A percentile compares a stretch with the other conserved stretches of the same genome.
phyloP scores from a whole-genome alignment of 2,329 filamentous ascomycete genomes.

The Aspergillus clavatus region DNA sequence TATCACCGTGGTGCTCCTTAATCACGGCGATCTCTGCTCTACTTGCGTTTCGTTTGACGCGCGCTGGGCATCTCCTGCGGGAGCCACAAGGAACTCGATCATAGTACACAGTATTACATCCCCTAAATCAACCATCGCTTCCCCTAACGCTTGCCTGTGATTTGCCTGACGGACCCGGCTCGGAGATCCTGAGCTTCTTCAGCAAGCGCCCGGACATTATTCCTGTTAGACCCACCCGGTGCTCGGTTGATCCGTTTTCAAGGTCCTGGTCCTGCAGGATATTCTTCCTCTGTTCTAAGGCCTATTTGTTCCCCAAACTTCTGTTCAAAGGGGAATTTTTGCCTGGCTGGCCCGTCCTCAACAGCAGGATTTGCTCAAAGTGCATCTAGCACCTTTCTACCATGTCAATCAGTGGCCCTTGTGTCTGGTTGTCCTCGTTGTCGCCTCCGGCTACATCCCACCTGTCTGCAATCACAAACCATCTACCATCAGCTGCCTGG shows the following conservation, averaged over 20 bases:
- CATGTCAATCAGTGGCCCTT: slow-evolving; percentile 37
- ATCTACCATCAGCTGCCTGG: slow-evolving; percentile 23
- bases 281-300: neutral
- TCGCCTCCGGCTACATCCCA: slow-evolving; percentile 28
- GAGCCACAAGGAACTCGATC: slow-evolving; percentile 11
- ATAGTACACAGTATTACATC: slow-evolving; percentile 12
- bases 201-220: slow-evolving; percentile 26
- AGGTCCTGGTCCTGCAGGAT: neutral
- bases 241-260: slow-evolving; percentile 4
- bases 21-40: neutral
- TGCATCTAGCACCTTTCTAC: slow-evolving; percentile 13
- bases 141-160: slow-evolving; percentile 18
- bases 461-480: slow-evolving; percentile 26
- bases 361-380: slow-evolving; percentile 8
- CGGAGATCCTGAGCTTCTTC: slow-evolving; percentile 22
- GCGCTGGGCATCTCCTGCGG: slow-evolving; percentile 1
- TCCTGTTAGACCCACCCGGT: slow-evolving; percentile 26
- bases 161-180: slow-evolving; percentile 1
- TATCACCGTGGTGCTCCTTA: neutral
- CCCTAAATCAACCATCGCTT: slow-evolving; percentile 17
- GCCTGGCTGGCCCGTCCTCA: neutral
- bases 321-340: neutral
- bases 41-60: neutral
- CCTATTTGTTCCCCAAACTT: neutral
- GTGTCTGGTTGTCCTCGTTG: slow-evolving; percentile 32